These are phyloP conservation scores for Penicillium sp. DNA, from an alignment of 2,329 filamentous ascomycete species.

Conservation along the genomic window DNA sequence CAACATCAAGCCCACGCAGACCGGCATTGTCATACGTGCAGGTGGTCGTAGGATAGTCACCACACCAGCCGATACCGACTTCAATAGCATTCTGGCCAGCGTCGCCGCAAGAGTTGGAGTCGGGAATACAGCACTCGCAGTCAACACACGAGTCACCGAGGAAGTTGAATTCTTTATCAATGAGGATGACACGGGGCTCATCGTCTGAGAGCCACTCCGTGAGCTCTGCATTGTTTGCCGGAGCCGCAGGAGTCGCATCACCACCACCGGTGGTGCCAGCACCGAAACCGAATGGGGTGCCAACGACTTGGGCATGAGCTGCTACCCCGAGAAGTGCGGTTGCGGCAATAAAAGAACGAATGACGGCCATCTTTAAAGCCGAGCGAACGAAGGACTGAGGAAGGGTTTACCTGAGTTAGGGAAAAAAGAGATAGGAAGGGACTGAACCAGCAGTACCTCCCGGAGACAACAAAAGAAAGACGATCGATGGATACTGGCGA, in stretches of 20 bases:
- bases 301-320: conserved; percentile 29
- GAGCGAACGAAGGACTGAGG: conserved; percentile 1
- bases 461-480: conserved; percentile 4
- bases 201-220: conserved; percentile 61
- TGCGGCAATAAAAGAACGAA: conserved; percentile 25
- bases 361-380: conserved; percentile 23
- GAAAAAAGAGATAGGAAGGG: conserved; percentile 2
- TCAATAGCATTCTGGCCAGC: conserved; percentile 61
- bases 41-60: conserved; percentile 56
- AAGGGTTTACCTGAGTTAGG: background rate
- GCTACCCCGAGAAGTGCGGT: conserved; percentile 27
- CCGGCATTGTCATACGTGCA: conserved; percentile 56
- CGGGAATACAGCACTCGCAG: conserved; percentile 39
- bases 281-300: conserved; percentile 51
- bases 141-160: conserved; percentile 29
- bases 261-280: conserved; percentile 64
- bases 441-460: conserved; percentile 18
- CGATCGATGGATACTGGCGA: background rate
- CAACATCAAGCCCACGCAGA: conserved; percentile 54
- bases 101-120: conserved; percentile 38
- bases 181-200: conserved; percentile 62
- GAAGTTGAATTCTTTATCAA: conserved; percentile 54
- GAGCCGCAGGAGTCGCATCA: conserved; percentile 56
- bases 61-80: conserved; percentile 59
- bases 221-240: conserved; percentile 58